Evolutionary conservation across 108 stramenopile species (phyloP), one percentile per base, ranked within the genome.

Genomic region (Skeletonema tropicum): DNA sequence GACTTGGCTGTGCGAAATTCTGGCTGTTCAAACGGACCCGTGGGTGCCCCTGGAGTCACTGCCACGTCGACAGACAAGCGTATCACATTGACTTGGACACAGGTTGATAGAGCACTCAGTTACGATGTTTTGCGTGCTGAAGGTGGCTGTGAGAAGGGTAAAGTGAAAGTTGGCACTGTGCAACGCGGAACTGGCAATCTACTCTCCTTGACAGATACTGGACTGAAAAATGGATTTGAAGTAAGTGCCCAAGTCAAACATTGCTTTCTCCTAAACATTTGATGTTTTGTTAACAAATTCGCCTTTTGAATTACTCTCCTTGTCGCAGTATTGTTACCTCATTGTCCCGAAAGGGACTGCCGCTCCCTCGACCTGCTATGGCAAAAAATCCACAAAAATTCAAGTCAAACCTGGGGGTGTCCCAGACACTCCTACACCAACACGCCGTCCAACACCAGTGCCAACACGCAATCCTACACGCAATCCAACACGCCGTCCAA

Each of bases 41-140:
- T n/a, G 2, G 13, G 14, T 0, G 35, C 46, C 6, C 76, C 76
- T 49, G 0, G 21, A 15, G 52, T 77, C 26, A 23, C 57, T 23
- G 63, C 57, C 6, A n/a, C 26, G 11, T 21, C 76, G 6, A 69
- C 39, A 2, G 19, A 77, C 59, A 69, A 61, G 62, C 13, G 45
- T 55, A 69, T 68, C 30, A 57, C 52, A 8, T 36, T 77, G 29
- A 64, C 1, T 2, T 77, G 76, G 76, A 70, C 62, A 7, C 3
- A 21, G 26, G 63, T 77, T 42, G 3, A 38, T 9, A 63, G 52
- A n/a, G 76, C 69, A 31, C 25, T 32, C 29, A 57, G 35, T 15
- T 77, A 77, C 39, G 39, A 77, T 32, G 68, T 77, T 2, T 58
- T 77, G 33, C 62, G 76, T 14, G 64, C 76, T 0, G 76, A 77